Evolutionary conservation across 106 monocot genomes (phyloP).

Genomic region (Gastrodia elata): DNA sequence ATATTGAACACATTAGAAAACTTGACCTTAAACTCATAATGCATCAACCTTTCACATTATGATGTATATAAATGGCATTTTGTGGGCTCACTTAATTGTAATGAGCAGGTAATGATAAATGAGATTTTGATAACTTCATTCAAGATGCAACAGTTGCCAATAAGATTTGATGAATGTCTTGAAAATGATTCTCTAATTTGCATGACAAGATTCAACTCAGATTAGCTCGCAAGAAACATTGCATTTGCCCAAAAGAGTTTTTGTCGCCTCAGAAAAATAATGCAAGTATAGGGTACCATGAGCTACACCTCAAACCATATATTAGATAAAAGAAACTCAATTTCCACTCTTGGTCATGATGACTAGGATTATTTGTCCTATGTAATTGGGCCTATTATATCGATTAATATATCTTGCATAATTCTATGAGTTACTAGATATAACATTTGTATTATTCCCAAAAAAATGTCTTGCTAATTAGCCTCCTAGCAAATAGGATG

Average conservation of each 20-base stretch:
- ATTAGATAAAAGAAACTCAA: background rate
- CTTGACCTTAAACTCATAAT: no score
- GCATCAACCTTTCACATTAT: no score
- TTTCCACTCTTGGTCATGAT: background rate
- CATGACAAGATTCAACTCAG: background rate
- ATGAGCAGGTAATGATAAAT: background rate
- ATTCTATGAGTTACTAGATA: background rate
- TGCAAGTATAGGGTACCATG: background rate
- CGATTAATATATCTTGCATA: background rate
- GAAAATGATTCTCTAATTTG: background rate
- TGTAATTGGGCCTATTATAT: background rate
- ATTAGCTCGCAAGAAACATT: no score
- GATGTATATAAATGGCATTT: no score
- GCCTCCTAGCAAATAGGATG: background rate
- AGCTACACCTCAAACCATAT: background rate
- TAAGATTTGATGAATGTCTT: background rate
- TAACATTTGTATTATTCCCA: background rate
- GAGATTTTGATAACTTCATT: background rate
- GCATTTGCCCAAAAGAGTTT: no score
- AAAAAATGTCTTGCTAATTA: background rate
- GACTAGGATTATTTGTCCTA: background rate
- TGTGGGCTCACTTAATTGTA: no score
- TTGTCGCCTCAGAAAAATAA: background rate
- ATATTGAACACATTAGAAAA: no score
- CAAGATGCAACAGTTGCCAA: background rate